Evolutionary conservation across 176 grass and related monocot species (phyloP).

Genomic region (Saccharum spontaneum): DNA sequence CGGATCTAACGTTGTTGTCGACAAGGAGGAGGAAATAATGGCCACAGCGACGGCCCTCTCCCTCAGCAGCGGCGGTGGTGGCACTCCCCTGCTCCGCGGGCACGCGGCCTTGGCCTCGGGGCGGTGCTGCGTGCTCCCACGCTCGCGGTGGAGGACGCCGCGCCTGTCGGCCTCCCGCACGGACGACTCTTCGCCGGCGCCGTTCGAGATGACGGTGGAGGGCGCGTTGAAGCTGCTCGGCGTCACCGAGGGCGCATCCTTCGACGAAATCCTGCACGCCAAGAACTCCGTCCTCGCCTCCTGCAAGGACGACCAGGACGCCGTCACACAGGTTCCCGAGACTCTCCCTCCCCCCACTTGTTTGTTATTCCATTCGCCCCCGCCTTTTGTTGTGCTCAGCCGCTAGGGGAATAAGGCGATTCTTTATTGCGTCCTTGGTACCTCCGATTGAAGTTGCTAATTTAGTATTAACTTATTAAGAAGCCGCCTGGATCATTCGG

Average conservation of each 20-base stretch:
- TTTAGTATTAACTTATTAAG: neutral
- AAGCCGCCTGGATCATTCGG: neutral
- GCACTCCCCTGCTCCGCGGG: conserved; percentile 37
- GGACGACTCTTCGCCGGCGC: conserved; percentile 71
- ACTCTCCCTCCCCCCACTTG: neutral
- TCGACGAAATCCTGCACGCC: conserved; percentile 91
- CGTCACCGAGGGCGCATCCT: conserved; percentile 64
- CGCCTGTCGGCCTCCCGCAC: conserved; percentile 57
- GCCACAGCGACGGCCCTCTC: conserved; percentile 66
- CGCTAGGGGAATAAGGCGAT: neutral
- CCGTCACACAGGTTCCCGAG: conserved; percentile 64
- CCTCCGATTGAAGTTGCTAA: neutral
- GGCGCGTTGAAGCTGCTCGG: conserved; percentile 85
- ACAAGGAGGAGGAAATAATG: conserved; percentile 49
- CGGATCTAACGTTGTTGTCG: too few relatives aligned
- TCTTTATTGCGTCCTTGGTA: neutral
- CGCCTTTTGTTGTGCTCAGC: neutral
- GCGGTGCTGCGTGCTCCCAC: conserved; percentile 26
- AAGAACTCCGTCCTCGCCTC: conserved; percentile 82
- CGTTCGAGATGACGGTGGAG: conserved; percentile 88
- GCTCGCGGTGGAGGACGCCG: conserved; percentile 28
- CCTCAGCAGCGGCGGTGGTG: conserved; percentile 30
- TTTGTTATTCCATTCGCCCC: neutral
- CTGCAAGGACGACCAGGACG: conserved; percentile 84
- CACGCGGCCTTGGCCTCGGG: conserved; percentile 1